phyloP scores from a whole-genome alignment of 164 flowering plant species.

The Santalum album region DNA sequence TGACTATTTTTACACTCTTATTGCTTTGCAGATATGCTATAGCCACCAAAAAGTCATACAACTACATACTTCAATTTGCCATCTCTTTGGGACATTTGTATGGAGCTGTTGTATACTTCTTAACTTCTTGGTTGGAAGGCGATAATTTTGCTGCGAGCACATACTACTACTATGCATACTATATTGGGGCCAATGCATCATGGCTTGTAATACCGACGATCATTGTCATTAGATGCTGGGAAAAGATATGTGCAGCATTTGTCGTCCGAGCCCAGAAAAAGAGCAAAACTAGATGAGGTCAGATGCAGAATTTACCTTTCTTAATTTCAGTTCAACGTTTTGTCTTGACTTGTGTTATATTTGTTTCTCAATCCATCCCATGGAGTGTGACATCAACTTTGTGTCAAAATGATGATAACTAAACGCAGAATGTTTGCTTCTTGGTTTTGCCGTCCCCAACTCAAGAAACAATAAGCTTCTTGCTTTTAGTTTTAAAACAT shows the following conservation, averaged over 20 bases:
- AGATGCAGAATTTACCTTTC: too few species aligned
- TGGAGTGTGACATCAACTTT: too few species aligned
- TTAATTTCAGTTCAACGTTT: too few species aligned
- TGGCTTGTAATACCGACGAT: conserved; percentile 76
- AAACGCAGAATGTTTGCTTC: too few species aligned
- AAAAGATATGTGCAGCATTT: conserved; percentile 52
- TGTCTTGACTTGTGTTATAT: too few species aligned
- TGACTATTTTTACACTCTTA: too few species aligned
- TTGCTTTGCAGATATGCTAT: conserved; percentile 76
- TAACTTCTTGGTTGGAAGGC: conserved; percentile 69
- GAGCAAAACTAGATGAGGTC: conserved; percentile 39
- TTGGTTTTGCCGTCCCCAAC: too few species aligned
- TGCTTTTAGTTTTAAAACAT: too few species aligned
- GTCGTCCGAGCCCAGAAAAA: conserved; percentile 38
- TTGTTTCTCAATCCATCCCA: too few species aligned
- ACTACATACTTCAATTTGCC: conserved; percentile 67
- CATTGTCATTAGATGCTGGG: conserved; percentile 67
- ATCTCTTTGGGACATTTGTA: conserved; percentile 86
- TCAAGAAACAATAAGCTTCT: too few species aligned
- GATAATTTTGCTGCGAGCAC: conserved; percentile 63
- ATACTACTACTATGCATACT: conserved; percentile 63
- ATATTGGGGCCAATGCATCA: conserved; percentile 48
- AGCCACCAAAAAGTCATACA: conserved; percentile 55
- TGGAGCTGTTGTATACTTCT: conserved; percentile 59
- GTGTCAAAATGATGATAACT: too few species aligned